Evolutionary conservation across 23 red algal genomes (phyloP), one percentile per base, ranked within the genome.

Genomic region (Gracilaria gracilis): DNA sequence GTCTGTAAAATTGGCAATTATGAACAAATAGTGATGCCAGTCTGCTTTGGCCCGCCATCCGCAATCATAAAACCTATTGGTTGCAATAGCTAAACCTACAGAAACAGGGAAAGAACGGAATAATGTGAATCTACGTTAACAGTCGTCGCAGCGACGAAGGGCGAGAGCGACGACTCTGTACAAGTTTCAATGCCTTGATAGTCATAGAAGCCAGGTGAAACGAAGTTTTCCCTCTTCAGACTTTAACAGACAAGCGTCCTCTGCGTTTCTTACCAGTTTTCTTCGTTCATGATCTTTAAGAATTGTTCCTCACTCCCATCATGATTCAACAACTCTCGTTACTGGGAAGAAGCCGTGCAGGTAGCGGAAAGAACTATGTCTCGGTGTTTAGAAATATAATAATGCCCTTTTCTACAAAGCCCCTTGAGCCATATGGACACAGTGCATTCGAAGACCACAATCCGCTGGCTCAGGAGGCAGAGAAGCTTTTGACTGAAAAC

Each of bases 391-490:
- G 32, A 38, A 69, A 37, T 37, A 9, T 36, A 17, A 4, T 20
- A 69, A 14, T 28, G 16, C 31, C 64, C 4, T 69, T 12, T 38
- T 69, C 64, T 34, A 69, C 64, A 28, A 69, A 69, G 64, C 37
- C 64, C 8, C 37, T 24, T 1, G 64, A 69, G 16, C 31, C 33
- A 32, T 20, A 20, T 69, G 31, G 27, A 69, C 27, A 69, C 8
- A 37, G 2, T 19, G 39, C 12, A 2, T 77, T 77, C 15, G 21
- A 77, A 29, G 72, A 48, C 27, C 40, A 37, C 23, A 77, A 77
- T 31, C 39, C 72, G 9, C 28, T 51, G 7, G 12, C 72, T 77
- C 39, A 77, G 15, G 40, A 77, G 72, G 72, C 72, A 4, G 72
- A 77, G 50, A 50, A 19, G 23, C 34, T 77, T 7, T 35, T 77